Base-by-base conservation (phyloP, 2,329 filamentous ascomycete species). In the Phialophora macrospora region DNA sequence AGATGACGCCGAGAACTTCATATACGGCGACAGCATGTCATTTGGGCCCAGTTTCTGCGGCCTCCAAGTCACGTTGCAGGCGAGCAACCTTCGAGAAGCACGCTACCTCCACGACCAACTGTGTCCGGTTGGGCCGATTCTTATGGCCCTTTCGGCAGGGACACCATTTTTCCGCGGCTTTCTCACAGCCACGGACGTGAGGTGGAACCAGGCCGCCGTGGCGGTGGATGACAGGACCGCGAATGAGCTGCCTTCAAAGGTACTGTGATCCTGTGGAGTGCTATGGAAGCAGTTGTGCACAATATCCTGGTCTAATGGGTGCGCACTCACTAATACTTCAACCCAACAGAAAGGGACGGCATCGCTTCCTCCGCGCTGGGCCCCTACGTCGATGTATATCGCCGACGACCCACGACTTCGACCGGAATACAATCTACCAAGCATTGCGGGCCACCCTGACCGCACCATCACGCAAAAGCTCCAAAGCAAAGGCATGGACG, bases 1-100 rank as follows among this genome's bases (percentile, higher is more conserved):
- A 28, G 94, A 94, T 3, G 90, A 89, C 0, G 94, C 95, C 54
- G 90, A 96, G 63, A 90, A 95, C 75, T 91, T 90, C 75, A 96
- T 98, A 65, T 95, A 98, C 77, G 97, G 98, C 94, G 94, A 98
- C 75, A 93, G 94, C 62, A 98, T 98, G 94, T 94, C 93, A 3
- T 98, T 98, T 78, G 94, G 94, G 44, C 98, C 98, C 93, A 95
- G 94, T 28, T 97, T 93, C 75, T 98, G 95, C 78, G 98, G 94
- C 78, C 82, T 98, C 70, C 94, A 98, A 75, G 97, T 98, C 70
- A 98, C 94, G 0, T 97, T 98, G 76, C 94, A 98, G 76, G 93
- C 94, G 62, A 97, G 97, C 82, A 97, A 97, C 75, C 95, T 98
- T 74, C 92, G 87, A 61, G 94, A 98, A 77, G 94, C 93, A 12